phyloP scores from a whole-genome alignment of 2,329 filamentous ascomycete species.

The Samsoniella hepiali region DNA sequence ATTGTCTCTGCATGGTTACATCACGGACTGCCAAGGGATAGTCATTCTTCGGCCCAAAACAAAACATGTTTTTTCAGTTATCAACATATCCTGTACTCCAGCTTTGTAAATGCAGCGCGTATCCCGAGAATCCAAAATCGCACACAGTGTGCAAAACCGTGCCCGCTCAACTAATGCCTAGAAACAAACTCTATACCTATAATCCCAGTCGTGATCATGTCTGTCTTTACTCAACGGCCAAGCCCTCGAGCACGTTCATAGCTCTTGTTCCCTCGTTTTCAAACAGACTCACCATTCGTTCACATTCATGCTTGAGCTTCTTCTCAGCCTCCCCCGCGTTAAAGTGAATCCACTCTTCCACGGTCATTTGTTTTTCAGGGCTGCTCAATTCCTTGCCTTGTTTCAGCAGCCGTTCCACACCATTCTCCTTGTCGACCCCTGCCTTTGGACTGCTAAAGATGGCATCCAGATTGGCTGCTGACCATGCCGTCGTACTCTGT shows the following conservation, averaged over 20 bases:
- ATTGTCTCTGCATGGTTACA: conserved; percentile 10
- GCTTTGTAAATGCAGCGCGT: conserved; percentile 13
- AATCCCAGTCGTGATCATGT: conserved; percentile 7
- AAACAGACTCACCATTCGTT: conserved; percentile 76
- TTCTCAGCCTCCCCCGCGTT: conserved; percentile 79
- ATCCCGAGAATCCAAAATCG: conserved; percentile 16
- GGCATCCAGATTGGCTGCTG: conserved; percentile 69
- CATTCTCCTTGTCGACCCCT: conserved; percentile 51
- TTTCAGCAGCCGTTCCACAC: conserved; percentile 47
- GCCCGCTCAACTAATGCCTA: conserved; percentile 12
- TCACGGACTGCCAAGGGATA: not conserved
- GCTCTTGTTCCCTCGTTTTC: conserved; percentile 79
- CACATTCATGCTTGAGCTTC: conserved; percentile 75
- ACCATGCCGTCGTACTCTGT: conserved; percentile 64
- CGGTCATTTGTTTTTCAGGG: conserved; percentile 83
- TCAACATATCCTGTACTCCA: conserved; percentile 15
- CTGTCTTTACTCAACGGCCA: conserved; percentile 50
- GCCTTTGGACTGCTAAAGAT: conserved; percentile 54
- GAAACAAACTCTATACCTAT: conserved; percentile 8
- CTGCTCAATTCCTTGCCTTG: conserved; percentile 62
- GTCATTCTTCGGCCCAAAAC: not conserved
- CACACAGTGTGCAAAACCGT: conserved; percentile 10
- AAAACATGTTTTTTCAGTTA: conserved; percentile 9
- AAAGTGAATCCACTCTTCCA: conserved; percentile 86
- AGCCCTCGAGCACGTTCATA: conserved; percentile 71